Base-by-base conservation (phyloP, 257 asterid species). In the Petunia secreta region DNA sequence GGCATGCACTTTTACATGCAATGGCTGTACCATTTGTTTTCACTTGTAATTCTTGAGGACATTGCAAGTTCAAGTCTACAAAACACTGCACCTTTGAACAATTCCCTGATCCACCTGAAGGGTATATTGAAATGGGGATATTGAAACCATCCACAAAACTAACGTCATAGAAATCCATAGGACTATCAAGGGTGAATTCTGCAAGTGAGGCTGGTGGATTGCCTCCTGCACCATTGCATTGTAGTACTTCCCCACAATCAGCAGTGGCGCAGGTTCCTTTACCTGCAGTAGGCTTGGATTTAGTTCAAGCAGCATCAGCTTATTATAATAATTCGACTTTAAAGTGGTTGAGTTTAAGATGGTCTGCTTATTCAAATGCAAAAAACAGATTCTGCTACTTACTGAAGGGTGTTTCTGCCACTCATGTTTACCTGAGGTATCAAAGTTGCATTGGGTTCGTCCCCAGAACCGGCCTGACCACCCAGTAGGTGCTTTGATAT, bases 401-500 rank as follows among this genome's bases (percentile, higher is more conserved):
- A 50, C 14, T 50, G 10, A 50, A 50, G 55, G 14, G 55, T 52
- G 55, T 52, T 13, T 0, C 10, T 1, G 55, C 0, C 14, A 50
- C 11, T 16, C 10, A 9, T 48, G 11, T 15, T 59, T 80, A 36
- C 93, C 92, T 2, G 91, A 84, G 38, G 9, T 68, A 82, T 90
- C 92, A 60, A 94, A 94, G 16, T 1, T 71, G 91, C 97, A 94
- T 58, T 91, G 90, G 16, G 52, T 91, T 4, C 96, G 80, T 0
- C 90, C 84, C 98, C 97, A 94, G 81, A 94, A 81, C 4, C 92
- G 96, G 81, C 98, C 98, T 2, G 98, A 91, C 98, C 94, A 93
- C 36, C 90, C 96, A 1, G 79, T 2, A 15, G 96, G 96, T 5
- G 91, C 89, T 2, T 36, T 4, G 14, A 93, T 34, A 10, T 13